These are phyloP conservation scores for Macadamia tetraphylla DNA, from an alignment of 164 flowering plant genomes.

Conservation along the genomic window DNA sequence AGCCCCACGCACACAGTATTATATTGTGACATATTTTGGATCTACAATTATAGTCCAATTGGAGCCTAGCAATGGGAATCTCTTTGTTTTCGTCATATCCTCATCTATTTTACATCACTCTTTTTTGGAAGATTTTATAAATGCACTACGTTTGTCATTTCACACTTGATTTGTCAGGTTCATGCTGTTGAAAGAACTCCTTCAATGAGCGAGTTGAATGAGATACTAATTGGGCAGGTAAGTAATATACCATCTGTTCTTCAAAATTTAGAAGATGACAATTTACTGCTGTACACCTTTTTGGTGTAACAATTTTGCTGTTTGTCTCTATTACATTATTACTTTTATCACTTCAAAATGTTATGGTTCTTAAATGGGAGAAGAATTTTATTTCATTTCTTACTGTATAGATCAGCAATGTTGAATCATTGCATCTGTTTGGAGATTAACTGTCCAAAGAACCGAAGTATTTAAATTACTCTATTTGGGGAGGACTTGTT, in stretches of 20 bases:
- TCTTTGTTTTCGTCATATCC: too few species aligned
- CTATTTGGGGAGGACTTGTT: too few species aligned
- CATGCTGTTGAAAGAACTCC: conserved; percentile 92
- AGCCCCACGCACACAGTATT: too few species aligned
- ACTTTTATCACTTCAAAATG: neutral
- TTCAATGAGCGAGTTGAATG: conserved; percentile 97
- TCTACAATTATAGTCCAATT: too few species aligned
- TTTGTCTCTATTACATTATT: neutral
- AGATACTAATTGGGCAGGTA: conserved; percentile 97
- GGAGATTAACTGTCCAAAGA: neutral
- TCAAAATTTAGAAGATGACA: neutral
- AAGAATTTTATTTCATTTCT: neutral
- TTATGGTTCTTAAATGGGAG: neutral
- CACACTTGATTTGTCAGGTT: conserved; percentile 44
- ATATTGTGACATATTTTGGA: too few species aligned
- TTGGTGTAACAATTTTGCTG: neutral
- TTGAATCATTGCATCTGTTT: neutral
- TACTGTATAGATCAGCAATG: neutral
- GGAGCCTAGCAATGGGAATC: too few species aligned
- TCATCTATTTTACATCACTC: neutral
- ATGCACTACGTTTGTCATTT: neutral
- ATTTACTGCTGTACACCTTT: neutral
- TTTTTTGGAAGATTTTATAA: neutral
- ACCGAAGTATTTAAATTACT: neutral
- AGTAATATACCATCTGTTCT: neutral